A percentile compares a stretch with the other conserved stretches of the same genome.
These are phyloP conservation scores for Daucus carota DNA, from an alignment of 129 eudicot species.

Conservation along the genomic window DNA sequence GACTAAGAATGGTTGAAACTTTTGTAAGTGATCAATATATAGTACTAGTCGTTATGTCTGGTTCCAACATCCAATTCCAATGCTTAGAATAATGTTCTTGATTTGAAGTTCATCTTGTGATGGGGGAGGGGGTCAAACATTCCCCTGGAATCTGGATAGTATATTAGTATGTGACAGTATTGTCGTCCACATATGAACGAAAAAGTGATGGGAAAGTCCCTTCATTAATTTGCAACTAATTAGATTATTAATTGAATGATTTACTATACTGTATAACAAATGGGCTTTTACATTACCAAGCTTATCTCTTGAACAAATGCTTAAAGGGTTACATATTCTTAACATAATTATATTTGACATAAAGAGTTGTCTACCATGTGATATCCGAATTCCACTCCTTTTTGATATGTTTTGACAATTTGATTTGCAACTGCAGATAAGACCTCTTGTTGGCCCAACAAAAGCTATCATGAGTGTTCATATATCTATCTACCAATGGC, in stretches of 20 bases:
- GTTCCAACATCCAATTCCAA: background rate
- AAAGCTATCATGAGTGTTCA: conserved; percentile 72
- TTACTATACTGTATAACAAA: background rate
- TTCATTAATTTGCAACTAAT: background rate
- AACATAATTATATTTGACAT: too few relatives aligned
- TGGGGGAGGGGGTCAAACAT: background rate
- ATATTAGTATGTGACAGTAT: background rate
- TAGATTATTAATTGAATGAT: background rate
- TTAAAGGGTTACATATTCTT: background rate
- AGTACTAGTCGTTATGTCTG: too few relatives aligned
- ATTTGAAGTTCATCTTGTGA: background rate
- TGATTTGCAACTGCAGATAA: conserved; percentile 54
- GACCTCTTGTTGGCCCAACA: conserved; percentile 90
- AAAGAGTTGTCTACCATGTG: background rate
- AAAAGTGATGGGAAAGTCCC: background rate
- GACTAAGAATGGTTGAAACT: background rate
- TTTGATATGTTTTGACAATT: background rate
- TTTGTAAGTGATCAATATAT: background rate
- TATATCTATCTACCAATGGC: conserved; percentile 66
- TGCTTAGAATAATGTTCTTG: background rate
- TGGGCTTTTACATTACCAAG: background rate
- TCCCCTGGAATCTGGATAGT: background rate
- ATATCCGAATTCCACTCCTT: background rate
- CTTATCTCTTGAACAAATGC: background rate
- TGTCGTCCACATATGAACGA: background rate